Percentiles rank a stretch among this genome's conserved stretches.
These are phyloP conservation scores for Epichloe glyceriae DNA, from an alignment of 2,329 filamentous ascomycete species.

Conservation along the genomic window DNA sequence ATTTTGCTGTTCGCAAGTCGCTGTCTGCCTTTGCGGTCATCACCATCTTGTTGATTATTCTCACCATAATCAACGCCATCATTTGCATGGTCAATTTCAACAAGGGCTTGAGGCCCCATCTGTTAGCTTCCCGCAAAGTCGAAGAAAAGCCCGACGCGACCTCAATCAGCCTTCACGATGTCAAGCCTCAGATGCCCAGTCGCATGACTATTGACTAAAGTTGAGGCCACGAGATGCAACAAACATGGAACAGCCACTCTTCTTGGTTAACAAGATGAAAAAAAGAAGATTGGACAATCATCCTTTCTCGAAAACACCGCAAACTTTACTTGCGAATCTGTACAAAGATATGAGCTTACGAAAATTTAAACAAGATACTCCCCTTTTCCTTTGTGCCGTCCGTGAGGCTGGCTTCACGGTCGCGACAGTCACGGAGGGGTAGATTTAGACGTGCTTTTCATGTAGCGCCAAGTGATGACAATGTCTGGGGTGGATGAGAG, in stretches of 20 bases:
- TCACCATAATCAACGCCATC: constrained; percentile 78
- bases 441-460: not conserved
- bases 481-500: not conserved
- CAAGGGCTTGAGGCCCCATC: constrained; percentile 76
- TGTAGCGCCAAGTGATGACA: not conserved
- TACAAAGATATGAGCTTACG: constrained; percentile 7
- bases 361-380: constrained; percentile 1
- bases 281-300: not conserved
- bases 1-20: constrained; percentile 68
- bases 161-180: constrained; percentile 43
- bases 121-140: constrained; percentile 41
- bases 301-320: constrained; percentile 1
- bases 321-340: constrained; percentile 3
- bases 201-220: constrained; percentile 50
- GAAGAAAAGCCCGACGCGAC: constrained; percentile 44
- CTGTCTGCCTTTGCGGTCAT: constrained; percentile 90
- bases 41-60: constrained; percentile 74
- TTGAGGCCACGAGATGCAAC: not conserved
- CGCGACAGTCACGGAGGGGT: not conserved
- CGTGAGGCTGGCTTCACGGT: constrained; percentile 1
- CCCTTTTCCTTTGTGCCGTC: not conserved
- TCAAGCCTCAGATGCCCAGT: constrained; percentile 40
- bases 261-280: not conserved
- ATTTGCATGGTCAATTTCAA: constrained; percentile 86
- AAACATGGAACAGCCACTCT: not conserved